These are phyloP conservation scores for Cyberlindnera euphorbiae DNA, from an alignment of 805 yeast species.

Conservation along the genomic window DNA sequence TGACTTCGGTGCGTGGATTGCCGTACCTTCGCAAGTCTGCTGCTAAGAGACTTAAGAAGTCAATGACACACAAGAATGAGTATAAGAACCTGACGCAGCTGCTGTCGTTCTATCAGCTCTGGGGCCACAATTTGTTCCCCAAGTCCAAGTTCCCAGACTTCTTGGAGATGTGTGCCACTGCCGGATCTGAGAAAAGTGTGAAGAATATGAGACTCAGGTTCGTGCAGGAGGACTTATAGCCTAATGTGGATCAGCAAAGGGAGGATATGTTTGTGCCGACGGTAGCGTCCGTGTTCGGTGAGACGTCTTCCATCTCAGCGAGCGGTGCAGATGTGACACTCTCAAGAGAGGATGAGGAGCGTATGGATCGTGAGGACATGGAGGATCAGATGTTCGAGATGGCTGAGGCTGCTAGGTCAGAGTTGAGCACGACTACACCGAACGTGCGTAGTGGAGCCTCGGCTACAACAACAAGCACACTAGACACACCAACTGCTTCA, in stretches of 20 bases:
- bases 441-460: too few species aligned
- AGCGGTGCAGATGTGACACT: too few species aligned
- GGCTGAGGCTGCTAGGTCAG: neutral
- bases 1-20: conserved; percentile 50
- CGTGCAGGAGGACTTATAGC: conserved; percentile 32
- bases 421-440: neutral
- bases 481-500: neutral
- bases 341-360: neutral
- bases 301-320: too few species aligned
- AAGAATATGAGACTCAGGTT: conserved; percentile 37
- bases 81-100: conserved; percentile 44
- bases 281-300: conserved; percentile 1
- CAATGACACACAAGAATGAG: conserved; percentile 36
- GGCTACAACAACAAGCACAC: neutral
- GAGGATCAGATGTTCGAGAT: conserved; percentile 4
- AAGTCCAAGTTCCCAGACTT: conserved; percentile 76
- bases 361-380: conserved; percentile 2
- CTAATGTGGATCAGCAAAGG: conserved; percentile 5
- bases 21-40: conserved; percentile 42
- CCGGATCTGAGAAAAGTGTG: conserved; percentile 42
- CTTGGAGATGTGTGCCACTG: conserved; percentile 44
- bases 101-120: conserved; percentile 56
- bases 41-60: conserved; percentile 21
- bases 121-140: conserved; percentile 77
- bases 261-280: conserved; percentile 10